Evolutionary conservation across 2,329 filamentous ascomycete genomes (phyloP).

Genomic region (Xenoacremonium recifei): DNA sequence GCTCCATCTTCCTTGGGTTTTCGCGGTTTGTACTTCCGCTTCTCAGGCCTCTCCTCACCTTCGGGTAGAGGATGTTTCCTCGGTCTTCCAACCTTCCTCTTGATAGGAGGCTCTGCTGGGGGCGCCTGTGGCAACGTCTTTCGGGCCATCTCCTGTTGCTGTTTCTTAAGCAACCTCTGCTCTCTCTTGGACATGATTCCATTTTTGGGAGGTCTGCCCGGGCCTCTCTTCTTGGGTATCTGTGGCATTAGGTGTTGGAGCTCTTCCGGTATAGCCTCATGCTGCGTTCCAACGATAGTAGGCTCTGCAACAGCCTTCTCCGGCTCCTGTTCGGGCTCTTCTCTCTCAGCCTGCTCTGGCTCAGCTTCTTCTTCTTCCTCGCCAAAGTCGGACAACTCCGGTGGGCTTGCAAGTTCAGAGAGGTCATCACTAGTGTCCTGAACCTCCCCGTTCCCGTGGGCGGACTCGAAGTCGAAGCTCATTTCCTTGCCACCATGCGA

Average conservation of each 20-base stretch:
- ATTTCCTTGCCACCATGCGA: conserved; percentile 64
- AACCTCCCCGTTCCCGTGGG: conserved; percentile 55
- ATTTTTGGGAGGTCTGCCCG: conserved; percentile 79
- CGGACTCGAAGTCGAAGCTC: conserved; percentile 71
- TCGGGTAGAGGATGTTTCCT: conserved; percentile 63
- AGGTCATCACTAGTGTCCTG: conserved; percentile 56
- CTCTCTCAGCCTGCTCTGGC: conserved; percentile 19
- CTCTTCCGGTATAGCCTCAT: conserved; percentile 26
- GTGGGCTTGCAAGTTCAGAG: conserved; percentile 42
- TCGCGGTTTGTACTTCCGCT: conserved; percentile 65
- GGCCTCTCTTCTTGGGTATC: conserved; percentile 67
- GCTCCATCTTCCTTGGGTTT: conserved; percentile 56
- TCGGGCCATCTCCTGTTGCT: conserved; percentile 46
- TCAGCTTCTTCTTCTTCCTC: conserved; percentile 35
- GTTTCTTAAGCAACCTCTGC: conserved; percentile 61
- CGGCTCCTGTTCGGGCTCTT: conserved; percentile 18
- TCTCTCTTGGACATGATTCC: conserved; percentile 81
- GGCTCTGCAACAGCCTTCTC: conserved; percentile 21
- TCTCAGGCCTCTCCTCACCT: conserved; percentile 53
- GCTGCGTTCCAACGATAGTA: conserved; percentile 25
- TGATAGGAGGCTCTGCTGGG: conserved; percentile 50
- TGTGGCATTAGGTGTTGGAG: conserved; percentile 35
- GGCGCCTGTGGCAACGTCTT: conserved; percentile 49
- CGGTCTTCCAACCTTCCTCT: conserved; percentile 65
- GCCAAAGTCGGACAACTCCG: conserved; percentile 39